A percentile compares a stretch with the other conserved stretches of the same genome.
Evolutionary conservation across 148 eudicot genomes (phyloP).

Genomic region (Fagopyrum homotropicum): DNA sequence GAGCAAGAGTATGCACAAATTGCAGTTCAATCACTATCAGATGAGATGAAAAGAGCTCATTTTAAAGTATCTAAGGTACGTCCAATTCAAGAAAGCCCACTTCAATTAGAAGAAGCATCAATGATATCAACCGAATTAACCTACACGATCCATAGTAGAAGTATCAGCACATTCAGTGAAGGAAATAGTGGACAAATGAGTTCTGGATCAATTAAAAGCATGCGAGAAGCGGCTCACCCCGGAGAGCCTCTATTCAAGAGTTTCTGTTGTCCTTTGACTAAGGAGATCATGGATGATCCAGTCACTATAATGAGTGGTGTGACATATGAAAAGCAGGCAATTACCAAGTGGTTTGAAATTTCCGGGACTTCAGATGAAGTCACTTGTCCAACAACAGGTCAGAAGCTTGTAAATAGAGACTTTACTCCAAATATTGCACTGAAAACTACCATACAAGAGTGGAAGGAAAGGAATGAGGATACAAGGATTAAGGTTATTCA

Average conservation of each 20-base stretch:
- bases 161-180: slow-evolving; percentile 24
- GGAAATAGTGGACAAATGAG: slow-evolving; percentile 18
- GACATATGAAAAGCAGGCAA: slow-evolving; percentile 61
- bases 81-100: slow-evolving; percentile 30
- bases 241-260: slow-evolving; percentile 61
- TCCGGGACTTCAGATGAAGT: slow-evolving; percentile 29
- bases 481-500: slow-evolving; percentile 52
- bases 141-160: slow-evolving; percentile 33
- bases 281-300: slow-evolving; percentile 71
- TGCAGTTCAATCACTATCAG: slow-evolving; percentile 47
- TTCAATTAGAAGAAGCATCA: slow-evolving; percentile 1
- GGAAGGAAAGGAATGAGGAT: slow-evolving; percentile 71
- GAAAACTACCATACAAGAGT: slow-evolving; percentile 51
- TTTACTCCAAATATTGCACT: slow-evolving; percentile 51
- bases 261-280: slow-evolving; percentile 67
- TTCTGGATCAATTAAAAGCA: slow-evolving; percentile 25
- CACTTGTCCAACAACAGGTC: slow-evolving; percentile 49
- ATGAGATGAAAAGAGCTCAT: slow-evolving; percentile 43
- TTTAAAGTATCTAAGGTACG: slow-evolving; percentile 18
- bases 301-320: slow-evolving; percentile 70
- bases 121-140: background rate
- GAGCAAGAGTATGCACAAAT: slow-evolving; percentile 34
- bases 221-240: slow-evolving; percentile 33
- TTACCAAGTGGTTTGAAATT: slow-evolving; percentile 41
- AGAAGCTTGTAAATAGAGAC: slow-evolving; percentile 34